phyloP scores from a whole-genome alignment of 2,329 filamentous ascomycete species.

The Stemphylium beticola region DNA sequence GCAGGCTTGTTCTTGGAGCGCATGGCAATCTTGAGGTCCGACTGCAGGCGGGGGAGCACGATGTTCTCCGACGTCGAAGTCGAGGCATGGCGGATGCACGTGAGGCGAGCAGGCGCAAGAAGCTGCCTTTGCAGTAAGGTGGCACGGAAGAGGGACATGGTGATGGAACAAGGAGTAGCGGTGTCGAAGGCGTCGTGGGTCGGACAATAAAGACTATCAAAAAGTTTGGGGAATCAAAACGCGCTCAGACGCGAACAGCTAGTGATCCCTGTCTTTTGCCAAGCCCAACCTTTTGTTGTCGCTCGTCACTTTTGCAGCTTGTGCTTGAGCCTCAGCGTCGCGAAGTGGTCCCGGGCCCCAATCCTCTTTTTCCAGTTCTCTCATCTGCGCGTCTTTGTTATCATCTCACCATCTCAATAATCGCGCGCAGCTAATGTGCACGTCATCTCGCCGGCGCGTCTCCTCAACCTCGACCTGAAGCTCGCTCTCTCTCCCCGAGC shows the following conservation, averaged over 20 bases:
- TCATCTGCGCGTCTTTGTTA: slow-evolving; percentile 23
- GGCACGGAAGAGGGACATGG: slow-evolving; percentile 38
- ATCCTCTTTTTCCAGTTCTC: slow-evolving; percentile 20
- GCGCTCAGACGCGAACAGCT: slow-evolving; percentile 24
- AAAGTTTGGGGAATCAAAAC: slow-evolving; percentile 20
- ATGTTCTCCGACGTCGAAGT: slow-evolving; percentile 19
- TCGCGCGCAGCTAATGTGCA: slow-evolving; percentile 38
- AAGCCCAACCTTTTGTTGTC: slow-evolving; percentile 40
- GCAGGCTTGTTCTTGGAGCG: slow-evolving; percentile 61
- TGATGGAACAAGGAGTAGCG: not conserved
- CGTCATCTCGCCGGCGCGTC: slow-evolving; percentile 37
- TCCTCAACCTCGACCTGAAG: slow-evolving; percentile 35
- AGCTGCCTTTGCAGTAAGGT: slow-evolving; percentile 23
- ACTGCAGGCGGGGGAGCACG: slow-evolving; percentile 53
- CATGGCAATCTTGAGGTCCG: slow-evolving; percentile 57
- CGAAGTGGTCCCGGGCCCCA: slow-evolving; percentile 31
- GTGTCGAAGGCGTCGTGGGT: not conserved
- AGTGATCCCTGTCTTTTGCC: slow-evolving; percentile 25
- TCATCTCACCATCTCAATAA: slow-evolving; percentile 11
- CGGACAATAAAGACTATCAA: not conserved
- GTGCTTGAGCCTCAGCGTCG: slow-evolving; percentile 28
- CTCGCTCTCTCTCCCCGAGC: slow-evolving; percentile 30
- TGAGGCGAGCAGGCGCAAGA: slow-evolving; percentile 15
- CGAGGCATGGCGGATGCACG: slow-evolving; percentile 32
- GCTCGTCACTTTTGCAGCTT: slow-evolving; percentile 29